Percentiles rank a stretch among this genome's conserved stretches.
phyloP scores from a whole-genome alignment of 1,139 yeast genomes.

The Arxiozyma heterogenica region DNA sequence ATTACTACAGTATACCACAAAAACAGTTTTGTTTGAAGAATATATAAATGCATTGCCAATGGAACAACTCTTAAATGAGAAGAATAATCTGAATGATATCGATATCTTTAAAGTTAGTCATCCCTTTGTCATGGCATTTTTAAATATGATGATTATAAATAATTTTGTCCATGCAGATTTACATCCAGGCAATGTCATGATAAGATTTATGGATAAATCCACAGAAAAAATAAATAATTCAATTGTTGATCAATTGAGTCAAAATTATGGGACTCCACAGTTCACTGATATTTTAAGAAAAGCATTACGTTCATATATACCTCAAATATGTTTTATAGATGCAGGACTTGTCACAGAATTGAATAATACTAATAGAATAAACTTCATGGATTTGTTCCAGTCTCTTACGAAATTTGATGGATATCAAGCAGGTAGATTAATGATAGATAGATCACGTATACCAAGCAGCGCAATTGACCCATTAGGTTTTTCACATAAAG shows the following conservation, averaged over 20 bases:
- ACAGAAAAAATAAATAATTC: background rate
- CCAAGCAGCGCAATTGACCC: constrained; percentile 84
- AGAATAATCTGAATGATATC: constrained; percentile 34
- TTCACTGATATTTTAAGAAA: background rate
- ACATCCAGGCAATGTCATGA: constrained; percentile 92
- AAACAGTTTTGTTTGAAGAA: constrained; percentile 79
- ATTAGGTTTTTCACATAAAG: constrained; percentile 80
- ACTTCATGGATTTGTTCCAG: constrained; percentile 81
- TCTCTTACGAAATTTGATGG: constrained; percentile 91
- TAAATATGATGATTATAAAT: constrained; percentile 85
- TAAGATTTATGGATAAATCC: constrained; percentile 49
- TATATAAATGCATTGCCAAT: constrained; percentile 75
- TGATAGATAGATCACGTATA: constrained; percentile 89
- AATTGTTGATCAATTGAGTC: background rate
- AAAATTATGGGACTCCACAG: background rate
- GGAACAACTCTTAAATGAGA: constrained; percentile 47
- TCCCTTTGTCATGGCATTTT: constrained; percentile 80
- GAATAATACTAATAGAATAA: constrained; percentile 63
- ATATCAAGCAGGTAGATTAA: constrained; percentile 83
- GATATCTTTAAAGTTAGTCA: constrained; percentile 68
- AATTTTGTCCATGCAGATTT: constrained; percentile 93
- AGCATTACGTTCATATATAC: constrained; percentile 46
- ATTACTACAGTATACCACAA: constrained; percentile 54
- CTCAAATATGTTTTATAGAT: constrained; percentile 85
- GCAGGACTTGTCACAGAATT: constrained; percentile 90